Conservation (phyloP, 805 yeast species). For the Myxozyma udenii region DNA sequence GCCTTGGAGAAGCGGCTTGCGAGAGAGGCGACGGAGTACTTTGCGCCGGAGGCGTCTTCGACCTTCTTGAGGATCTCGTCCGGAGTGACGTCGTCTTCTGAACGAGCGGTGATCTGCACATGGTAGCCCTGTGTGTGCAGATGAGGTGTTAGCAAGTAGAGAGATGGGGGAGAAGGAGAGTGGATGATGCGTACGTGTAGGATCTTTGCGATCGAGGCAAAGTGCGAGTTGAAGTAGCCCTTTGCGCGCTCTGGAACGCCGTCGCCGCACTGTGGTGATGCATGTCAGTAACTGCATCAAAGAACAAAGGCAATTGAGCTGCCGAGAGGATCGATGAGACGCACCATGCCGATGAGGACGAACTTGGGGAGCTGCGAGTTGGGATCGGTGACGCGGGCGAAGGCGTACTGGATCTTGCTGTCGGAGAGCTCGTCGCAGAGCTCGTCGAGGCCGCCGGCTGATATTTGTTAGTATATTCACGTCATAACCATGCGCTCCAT, state of each 20-base stretch:
- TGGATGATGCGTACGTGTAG: constrained; percentile 33
- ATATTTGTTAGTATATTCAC: neutral
- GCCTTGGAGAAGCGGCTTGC: constrained; percentile 31
- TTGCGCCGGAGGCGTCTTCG: constrained; percentile 92
- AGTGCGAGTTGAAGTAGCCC: constrained; percentile 45
- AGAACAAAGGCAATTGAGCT: too few relatives aligned
- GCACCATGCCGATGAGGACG: constrained; percentile 78
- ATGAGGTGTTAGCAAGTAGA: neutral
- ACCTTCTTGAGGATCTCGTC: constrained; percentile 70
- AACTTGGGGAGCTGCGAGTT: constrained; percentile 88
- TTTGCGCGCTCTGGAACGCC: constrained; percentile 64
- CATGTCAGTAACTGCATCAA: neutral
- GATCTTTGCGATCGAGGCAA: constrained; percentile 41
- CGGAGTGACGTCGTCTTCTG: constrained; percentile 80
- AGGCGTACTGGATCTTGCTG: constrained; percentile 84
- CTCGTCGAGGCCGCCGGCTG: constrained; percentile 63
- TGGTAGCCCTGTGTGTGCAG: constrained; percentile 62
- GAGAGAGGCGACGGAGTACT: constrained; percentile 58
- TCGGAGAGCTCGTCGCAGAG: constrained; percentile 81
- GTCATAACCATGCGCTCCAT: neutral
- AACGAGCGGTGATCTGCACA: constrained; percentile 95
- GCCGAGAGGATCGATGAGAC: too few relatives aligned
- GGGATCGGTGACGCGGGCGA: constrained; percentile 81
- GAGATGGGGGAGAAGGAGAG: too few relatives aligned
- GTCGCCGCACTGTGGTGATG: constrained; percentile 64